Evolutionary conservation across 331 rosid species (phyloP).

Genomic region (Acacia concinna): DNA sequence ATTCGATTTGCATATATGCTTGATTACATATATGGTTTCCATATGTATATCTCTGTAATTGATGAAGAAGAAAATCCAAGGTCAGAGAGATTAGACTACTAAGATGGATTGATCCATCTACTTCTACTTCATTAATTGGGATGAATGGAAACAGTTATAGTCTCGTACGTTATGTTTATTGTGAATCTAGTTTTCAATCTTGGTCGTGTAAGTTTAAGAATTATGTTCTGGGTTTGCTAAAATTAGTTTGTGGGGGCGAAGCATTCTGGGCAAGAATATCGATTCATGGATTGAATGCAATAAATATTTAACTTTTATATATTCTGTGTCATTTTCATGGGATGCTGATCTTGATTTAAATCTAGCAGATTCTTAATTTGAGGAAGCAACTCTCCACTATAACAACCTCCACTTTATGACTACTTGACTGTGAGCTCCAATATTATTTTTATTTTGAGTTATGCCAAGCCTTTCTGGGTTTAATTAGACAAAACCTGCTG

Average conservation of each 20-base stretch:
- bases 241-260: background rate
- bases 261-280: background rate
- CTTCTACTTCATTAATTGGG: background rate
- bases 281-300: background rate
- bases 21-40: background rate
- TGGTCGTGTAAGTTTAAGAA: background rate
- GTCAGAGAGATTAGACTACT: background rate
- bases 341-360: background rate
- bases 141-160: background rate
- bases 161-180: background rate
- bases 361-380: background rate
- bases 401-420: conserved; percentile 13
- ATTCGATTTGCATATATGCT: background rate
- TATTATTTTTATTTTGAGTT: background rate
- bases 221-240: conserved; percentile 3
- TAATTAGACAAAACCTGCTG: background rate
- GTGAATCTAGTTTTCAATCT: background rate
- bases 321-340: conserved; percentile 23
- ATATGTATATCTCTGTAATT: background rate
- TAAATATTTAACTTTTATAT: background rate
- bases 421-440: background rate
- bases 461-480: background rate
- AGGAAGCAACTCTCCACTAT: conserved; percentile 15
- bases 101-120: background rate
- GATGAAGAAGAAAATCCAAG: background rate